These are phyloP conservation scores for Onygenales sp. DNA, from an alignment of 2,329 filamentous ascomycete species.

Conservation along the genomic window DNA sequence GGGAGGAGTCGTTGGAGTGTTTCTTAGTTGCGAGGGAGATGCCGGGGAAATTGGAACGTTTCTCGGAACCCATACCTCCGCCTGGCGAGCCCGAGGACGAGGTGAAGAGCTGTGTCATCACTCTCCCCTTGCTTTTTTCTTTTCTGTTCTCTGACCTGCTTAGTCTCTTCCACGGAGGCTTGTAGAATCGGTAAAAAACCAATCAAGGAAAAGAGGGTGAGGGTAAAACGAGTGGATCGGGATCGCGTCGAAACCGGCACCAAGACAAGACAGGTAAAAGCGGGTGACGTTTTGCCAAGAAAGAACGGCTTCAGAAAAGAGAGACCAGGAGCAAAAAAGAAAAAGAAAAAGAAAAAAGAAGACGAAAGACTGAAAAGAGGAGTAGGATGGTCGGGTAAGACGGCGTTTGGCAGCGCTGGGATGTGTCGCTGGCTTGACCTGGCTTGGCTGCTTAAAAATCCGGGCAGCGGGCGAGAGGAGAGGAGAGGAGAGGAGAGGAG, in stretches of 20 bases:
- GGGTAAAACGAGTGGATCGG: too few relatives aligned
- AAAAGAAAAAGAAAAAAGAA: neutral
- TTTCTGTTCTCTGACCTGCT: neutral
- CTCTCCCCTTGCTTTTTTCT: neutral
- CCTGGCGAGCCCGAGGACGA: slow-evolving; percentile 27
- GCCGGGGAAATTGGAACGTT: slow-evolving; percentile 37
- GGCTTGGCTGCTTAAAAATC: neutral
- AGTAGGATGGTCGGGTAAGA: neutral
- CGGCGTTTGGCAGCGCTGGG: too few relatives aligned
- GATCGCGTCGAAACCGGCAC: too few relatives aligned
- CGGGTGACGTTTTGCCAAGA: too few relatives aligned
- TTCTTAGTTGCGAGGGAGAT: slow-evolving; percentile 37
- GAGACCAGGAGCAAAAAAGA: neutral
- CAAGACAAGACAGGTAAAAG: too few relatives aligned
- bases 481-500: neutral
- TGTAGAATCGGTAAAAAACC: too few relatives aligned
- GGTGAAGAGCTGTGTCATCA: slow-evolving; percentile 37
- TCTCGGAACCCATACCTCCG: slow-evolving; percentile 30
- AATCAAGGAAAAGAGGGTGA: too few relatives aligned
- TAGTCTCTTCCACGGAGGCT: too few relatives aligned
- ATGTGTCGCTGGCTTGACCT: too few relatives aligned
- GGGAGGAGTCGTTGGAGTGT: slow-evolving; percentile 39
- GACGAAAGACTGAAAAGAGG: neutral
- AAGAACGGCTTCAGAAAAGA: too few relatives aligned
- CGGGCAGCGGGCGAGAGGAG: neutral